phyloP scores from a whole-genome alignment of 2,329 filamentous ascomycete species.

The Colletotrichum spinosum region DNA sequence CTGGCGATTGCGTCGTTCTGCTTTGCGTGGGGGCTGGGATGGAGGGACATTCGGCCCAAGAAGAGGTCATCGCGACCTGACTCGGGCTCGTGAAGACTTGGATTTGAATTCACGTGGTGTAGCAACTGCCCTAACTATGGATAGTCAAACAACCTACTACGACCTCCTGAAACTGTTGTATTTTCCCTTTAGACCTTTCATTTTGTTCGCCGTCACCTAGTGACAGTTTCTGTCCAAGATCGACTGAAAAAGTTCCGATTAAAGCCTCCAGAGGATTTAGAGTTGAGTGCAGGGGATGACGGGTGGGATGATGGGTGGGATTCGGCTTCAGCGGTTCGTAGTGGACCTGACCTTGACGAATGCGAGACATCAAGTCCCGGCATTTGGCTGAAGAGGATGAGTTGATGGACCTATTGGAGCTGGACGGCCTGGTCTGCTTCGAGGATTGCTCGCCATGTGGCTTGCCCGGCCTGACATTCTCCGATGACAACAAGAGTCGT shows the following conservation, averaged over 20 bases:
- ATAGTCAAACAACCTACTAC: no score
- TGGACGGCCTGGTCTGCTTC: background rate
- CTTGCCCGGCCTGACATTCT: background rate
- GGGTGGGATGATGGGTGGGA: no score
- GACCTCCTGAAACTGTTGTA: no score
- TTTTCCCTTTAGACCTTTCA: no score
- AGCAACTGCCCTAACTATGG: no score
- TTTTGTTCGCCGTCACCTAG: no score
- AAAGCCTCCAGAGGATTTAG: no score
- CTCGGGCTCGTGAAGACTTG: background rate
- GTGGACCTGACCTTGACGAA: background rate
- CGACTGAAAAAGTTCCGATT: no score
- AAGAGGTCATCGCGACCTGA: constrained; percentile 29
- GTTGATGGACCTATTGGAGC: background rate
- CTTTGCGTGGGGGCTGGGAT: constrained; percentile 57
- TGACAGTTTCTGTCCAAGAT: no score
- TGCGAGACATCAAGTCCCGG: constrained; percentile 4
- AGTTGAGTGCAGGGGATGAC: no score
- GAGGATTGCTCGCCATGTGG: background rate
- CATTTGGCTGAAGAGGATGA: background rate
- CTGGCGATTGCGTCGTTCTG: constrained; percentile 47
- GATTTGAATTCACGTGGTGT: background rate
- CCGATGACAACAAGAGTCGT: no score
- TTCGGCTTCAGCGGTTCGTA: constrained; percentile 9
- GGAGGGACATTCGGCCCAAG: constrained; percentile 56